Evolutionary conservation across 2,329 filamentous ascomycete genomes (phyloP).

Genomic region (Aspergillus phoenicis): DNA sequence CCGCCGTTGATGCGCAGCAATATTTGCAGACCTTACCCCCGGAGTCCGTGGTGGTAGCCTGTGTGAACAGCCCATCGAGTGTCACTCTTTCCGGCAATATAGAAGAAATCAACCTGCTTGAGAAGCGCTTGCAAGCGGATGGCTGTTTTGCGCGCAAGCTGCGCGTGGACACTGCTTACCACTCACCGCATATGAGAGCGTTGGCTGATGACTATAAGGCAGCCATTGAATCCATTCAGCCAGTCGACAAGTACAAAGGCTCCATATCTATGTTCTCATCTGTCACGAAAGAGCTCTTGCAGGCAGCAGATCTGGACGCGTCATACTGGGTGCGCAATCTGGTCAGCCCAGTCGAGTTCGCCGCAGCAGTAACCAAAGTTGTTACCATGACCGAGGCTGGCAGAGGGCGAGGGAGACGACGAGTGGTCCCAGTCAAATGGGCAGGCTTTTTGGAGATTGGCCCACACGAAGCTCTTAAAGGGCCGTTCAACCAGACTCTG

Average conservation of each 20-base stretch:
- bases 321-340: constrained; percentile 31
- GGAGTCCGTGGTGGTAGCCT: background rate
- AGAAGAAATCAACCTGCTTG: constrained; percentile 48
- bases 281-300: constrained; percentile 27
- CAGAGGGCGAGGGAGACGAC: background rate
- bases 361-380: constrained; percentile 21
- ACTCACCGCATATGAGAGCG: background rate
- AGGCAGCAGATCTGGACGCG: constrained; percentile 18
- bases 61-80: constrained; percentile 4
- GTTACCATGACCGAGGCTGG: background rate
- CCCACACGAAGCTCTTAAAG: constrained; percentile 31
- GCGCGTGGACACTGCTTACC: background rate
- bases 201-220: background rate
- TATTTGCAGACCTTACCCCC: background rate
- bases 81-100: constrained; percentile 55
- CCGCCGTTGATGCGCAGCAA: background rate
- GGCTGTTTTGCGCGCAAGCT: background rate
- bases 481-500: constrained; percentile 26
- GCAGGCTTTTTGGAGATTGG: constrained; percentile 30
- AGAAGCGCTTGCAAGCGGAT: constrained; percentile 46
- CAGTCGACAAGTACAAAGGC: constrained; percentile 3
- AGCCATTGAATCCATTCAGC: constrained; percentile 20
- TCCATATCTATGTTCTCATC: constrained; percentile 27
- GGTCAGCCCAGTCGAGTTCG: constrained; percentile 27
- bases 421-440: constrained; percentile 1